Percentiles rank a stretch among this genome's conserved stretches.
Evolutionary conservation across 2,329 filamentous ascomycete genomes (phyloP).

Genomic region (Corniculantispora saksenae): DNA sequence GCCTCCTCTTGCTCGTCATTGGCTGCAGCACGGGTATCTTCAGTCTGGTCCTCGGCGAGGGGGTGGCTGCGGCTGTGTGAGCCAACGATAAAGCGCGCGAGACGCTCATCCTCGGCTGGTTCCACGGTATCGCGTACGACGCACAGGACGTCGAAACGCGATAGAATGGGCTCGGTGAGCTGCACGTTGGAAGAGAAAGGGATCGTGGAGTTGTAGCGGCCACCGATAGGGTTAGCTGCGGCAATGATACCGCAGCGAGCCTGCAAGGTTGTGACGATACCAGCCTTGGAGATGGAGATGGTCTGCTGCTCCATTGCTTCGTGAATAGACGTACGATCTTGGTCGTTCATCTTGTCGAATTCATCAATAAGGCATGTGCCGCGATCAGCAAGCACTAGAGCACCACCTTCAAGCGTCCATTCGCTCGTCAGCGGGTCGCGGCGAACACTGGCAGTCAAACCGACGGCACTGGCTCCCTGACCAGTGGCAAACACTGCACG

Average conservation of each 20-base stretch:
- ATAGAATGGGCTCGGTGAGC: conserved; percentile 93
- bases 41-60: conserved; percentile 53
- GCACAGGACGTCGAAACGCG: conserved; percentile 95
- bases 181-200: conserved; percentile 97
- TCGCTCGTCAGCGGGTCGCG: conserved; percentile 93
- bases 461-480: conserved; percentile 94
- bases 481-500: conserved; percentile 96
- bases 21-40: conserved; percentile 65
- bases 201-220: conserved; percentile 93
- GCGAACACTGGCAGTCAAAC: conserved; percentile 94
- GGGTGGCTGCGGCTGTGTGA: conserved; percentile 92
- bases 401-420: conserved; percentile 96
- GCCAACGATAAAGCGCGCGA: conserved; percentile 92
- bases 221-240: conserved; percentile 93
- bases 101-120: conserved; percentile 84
- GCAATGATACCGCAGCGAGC: conserved; percentile 95
- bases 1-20: conserved; percentile 48
- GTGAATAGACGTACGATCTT: conserved; percentile 96
- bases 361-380: conserved; percentile 97
- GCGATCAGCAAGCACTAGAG: conserved; percentile 89
- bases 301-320: conserved; percentile 99
- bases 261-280: conserved; percentile 95
- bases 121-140: conserved; percentile 96
- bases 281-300: conserved; percentile 97
- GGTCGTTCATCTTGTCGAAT: conserved; percentile 99